phyloP scores from a whole-genome alignment of 2,329 filamentous ascomycete species.

The Stagonosporopsis rhizophila region DNA sequence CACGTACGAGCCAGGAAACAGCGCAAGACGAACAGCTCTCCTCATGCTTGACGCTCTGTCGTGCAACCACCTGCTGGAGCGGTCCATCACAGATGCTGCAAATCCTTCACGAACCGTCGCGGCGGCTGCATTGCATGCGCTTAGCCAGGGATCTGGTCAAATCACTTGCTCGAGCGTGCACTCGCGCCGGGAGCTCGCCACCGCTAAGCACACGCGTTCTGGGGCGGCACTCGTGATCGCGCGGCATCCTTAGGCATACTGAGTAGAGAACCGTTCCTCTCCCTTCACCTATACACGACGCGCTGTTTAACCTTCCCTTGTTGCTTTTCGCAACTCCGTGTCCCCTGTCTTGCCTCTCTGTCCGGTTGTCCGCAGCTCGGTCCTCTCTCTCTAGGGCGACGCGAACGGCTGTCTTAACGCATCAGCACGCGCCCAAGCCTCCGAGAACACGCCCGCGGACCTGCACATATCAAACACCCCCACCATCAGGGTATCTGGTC shows the following conservation, averaged over 20 bases:
- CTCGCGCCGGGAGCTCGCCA: constrained; percentile 19
- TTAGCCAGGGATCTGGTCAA: constrained; percentile 17
- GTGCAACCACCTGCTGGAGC: constrained; percentile 17
- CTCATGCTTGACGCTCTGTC: constrained; percentile 18
- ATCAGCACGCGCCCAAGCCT: constrained; percentile 28
- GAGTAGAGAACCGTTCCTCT: constrained; percentile 15
- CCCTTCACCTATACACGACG: constrained; percentile 27
- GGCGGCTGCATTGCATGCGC: constrained; percentile 29
- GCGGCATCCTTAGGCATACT: constrained; percentile 28
- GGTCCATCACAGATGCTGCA: constrained; percentile 14
- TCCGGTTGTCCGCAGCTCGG: constrained; percentile 9
- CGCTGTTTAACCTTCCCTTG: constrained; percentile 20
- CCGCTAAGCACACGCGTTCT: constrained; percentile 29
- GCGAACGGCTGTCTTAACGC: constrained; percentile 16
- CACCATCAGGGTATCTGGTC: constrained; percentile 18
- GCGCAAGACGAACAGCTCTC: not conserved
- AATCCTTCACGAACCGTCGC: constrained; percentile 22
- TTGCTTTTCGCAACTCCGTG: constrained; percentile 9
- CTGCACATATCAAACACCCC: constrained; percentile 16
- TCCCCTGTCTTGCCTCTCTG: constrained; percentile 10
- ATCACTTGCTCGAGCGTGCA: constrained; percentile 21
- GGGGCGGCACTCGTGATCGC: constrained; percentile 28
- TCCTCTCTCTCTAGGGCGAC: constrained; percentile 14
- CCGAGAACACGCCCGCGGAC: constrained; percentile 23
- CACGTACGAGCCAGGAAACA: constrained; percentile 1